These are phyloP conservation scores for Diaporthe citri DNA, from an alignment of 2,329 filamentous ascomycete genomes.

Conservation along the genomic window DNA sequence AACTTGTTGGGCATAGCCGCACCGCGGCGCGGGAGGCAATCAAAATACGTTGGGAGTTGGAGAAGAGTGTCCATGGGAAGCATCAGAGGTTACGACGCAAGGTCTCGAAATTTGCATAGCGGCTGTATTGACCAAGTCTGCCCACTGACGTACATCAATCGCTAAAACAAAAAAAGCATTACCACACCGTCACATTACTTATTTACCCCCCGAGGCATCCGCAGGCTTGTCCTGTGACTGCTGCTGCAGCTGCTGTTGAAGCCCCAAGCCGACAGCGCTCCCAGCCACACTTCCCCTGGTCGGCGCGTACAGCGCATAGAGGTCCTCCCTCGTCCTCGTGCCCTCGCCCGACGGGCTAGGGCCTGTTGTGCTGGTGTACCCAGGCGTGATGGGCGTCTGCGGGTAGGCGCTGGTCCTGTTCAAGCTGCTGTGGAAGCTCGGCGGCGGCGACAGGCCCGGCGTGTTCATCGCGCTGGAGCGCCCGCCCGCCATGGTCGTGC, in stretches of 20 bases:
- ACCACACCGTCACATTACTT: constrained; percentile 4
- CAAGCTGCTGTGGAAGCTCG: neutral
- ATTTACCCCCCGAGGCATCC: neutral
- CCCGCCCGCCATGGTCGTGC: constrained; percentile 29
- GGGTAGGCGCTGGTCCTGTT: constrained; percentile 1
- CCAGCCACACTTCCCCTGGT: neutral
- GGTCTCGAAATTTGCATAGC: neutral
- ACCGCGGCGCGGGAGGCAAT: neutral
- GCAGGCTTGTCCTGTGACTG: neutral
- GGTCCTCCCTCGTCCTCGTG: neutral
- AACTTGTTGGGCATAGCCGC: too few species aligned
- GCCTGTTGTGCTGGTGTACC: neutral
- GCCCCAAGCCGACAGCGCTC: neutral
- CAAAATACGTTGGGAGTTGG: neutral
- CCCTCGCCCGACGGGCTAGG: neutral
- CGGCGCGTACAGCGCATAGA: constrained; percentile 6
- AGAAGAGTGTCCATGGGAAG: too few species aligned
- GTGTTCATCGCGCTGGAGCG: constrained; percentile 18
- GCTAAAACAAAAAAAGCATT: constrained; percentile 3
- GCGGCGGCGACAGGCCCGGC: constrained; percentile 13
- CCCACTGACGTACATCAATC: constrained; percentile 5
- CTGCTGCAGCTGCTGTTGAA: constrained; percentile 13
- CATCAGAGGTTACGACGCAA: neutral
- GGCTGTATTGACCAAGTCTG: neutral
- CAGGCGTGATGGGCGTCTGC: constrained; percentile 4